Evolutionary conservation across 495 filamentous ascomycete genomes (phyloP).

Genomic region (Aspergillus ellipticus): DNA sequence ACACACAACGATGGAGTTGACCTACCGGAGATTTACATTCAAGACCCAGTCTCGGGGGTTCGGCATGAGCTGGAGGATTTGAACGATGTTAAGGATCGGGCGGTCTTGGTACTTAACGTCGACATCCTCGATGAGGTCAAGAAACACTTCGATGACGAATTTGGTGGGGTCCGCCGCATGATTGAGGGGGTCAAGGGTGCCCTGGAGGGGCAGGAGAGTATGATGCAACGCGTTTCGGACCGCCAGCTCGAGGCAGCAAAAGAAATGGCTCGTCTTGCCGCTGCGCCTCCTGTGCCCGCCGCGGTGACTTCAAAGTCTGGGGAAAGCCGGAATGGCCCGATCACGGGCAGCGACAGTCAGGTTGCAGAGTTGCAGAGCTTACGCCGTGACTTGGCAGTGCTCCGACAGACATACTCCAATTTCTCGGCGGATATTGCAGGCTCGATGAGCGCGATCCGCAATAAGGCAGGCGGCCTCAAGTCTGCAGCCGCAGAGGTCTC

Average conservation of each 20-base stretch:
- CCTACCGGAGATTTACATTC: slow-evolving; percentile 94
- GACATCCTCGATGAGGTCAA: slow-evolving; percentile 97
- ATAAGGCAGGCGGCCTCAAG: slow-evolving; percentile 79
- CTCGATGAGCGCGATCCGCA: slow-evolving; percentile 77
- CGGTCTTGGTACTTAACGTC: slow-evolving; percentile 89
- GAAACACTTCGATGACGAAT: slow-evolving; percentile 87
- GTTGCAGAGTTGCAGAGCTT: slow-evolving; percentile 74
- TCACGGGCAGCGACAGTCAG: slow-evolving; percentile 48
- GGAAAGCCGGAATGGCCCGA: slow-evolving; percentile 16
- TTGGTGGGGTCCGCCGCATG: slow-evolving; percentile 72
- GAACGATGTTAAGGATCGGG: slow-evolving; percentile 90
- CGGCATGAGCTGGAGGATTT: slow-evolving; percentile 95
- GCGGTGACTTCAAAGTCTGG: slow-evolving; percentile 20
- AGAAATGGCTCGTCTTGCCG: slow-evolving; percentile 79
- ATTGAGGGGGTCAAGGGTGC: slow-evolving; percentile 77
- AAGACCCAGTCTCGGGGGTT: slow-evolving; percentile 90
- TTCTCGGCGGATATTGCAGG: slow-evolving; percentile 83
- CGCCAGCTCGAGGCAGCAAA: slow-evolving; percentile 87
- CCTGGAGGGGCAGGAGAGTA: slow-evolving; percentile 72
- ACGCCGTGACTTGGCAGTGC: slow-evolving; percentile 84
- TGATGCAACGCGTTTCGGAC: slow-evolving; percentile 85
- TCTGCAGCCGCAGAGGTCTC: slow-evolving; percentile 63
- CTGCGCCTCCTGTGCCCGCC: slow-evolving; percentile 52
- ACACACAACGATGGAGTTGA: slow-evolving; percentile 91
- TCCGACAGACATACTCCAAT: slow-evolving; percentile 89